Percentiles rank a stretch among this genome's conserved stretches.
phyloP scores from a whole-genome alignment of 306 rosid genomes.

The Casuarina equisetifolia region DNA sequence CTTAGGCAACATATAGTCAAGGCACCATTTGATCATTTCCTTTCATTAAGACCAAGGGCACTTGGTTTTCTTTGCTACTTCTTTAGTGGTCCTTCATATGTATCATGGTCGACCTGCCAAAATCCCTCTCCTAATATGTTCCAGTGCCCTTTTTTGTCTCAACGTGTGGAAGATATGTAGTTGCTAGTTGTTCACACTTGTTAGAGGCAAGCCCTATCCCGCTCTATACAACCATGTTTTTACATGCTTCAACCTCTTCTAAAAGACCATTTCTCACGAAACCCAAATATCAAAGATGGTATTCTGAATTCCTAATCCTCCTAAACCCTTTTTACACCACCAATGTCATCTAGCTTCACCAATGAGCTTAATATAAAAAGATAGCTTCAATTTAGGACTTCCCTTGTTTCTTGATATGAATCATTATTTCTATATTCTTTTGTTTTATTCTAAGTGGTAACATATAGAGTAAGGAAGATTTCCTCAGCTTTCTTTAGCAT shows the following conservation, averaged over 20 bases:
- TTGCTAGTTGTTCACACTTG: conserved; percentile 50
- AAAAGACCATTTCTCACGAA: conserved; percentile 51
- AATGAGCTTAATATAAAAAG: conserved; percentile 51
- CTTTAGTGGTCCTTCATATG: too few relatives aligned
- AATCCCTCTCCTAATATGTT: conserved; percentile 48
- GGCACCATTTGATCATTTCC: conserved; percentile 8
- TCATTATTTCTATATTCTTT: conserved; percentile 61
- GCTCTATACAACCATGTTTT: conserved; percentile 40
- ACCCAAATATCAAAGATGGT: conserved; percentile 47
- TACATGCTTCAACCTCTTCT: conserved; percentile 53
- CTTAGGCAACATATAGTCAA: too few relatives aligned
- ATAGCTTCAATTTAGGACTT: conserved; percentile 40
- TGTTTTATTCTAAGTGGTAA: conserved; percentile 46
- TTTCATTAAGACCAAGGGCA: conserved; percentile 28
- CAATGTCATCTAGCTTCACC: conserved; percentile 60
- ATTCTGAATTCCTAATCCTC: conserved; percentile 62
- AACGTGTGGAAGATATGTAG: conserved; percentile 36
- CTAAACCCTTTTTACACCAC: conserved; percentile 57
- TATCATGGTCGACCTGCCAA: too few relatives aligned
- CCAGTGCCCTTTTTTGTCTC: conserved; percentile 56
- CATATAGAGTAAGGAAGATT: conserved; percentile 41
- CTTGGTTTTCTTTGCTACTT: conserved; percentile 11
- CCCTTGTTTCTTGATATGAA: conserved; percentile 24
- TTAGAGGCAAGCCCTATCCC: conserved; percentile 46
- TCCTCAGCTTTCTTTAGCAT: conserved; percentile 57